Conservation (phyloP, 352 stramenopile species). For the Phytophthora colocasiae region DNA sequence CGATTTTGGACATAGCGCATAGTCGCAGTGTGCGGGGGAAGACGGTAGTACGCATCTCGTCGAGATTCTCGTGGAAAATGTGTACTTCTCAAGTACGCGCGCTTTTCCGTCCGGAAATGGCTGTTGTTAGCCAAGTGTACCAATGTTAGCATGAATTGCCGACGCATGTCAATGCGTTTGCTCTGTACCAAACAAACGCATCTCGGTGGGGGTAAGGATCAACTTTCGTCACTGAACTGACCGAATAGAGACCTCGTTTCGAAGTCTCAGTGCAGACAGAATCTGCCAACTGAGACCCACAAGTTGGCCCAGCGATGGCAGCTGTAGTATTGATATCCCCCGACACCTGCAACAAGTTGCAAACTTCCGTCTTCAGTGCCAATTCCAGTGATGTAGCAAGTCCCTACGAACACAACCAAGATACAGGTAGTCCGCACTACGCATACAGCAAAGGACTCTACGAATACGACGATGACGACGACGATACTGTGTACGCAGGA, state of each 20-base stretch:
- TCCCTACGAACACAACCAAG: not conserved
- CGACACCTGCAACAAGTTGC: constrained; percentile 31
- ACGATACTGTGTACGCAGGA: constrained; percentile 6
- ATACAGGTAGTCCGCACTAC: constrained; percentile 17
- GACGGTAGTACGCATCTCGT: constrained; percentile 10
- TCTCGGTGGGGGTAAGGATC: not conserved
- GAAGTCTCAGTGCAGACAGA: constrained; percentile 20
- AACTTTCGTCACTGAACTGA: constrained; percentile 17
- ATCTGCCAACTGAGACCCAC: constrained; percentile 9
- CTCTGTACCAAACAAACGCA: constrained; percentile 2
- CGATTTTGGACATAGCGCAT: no score
- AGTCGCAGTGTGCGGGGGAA: no score
- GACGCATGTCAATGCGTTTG: not conserved
- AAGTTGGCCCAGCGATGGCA: constrained; percentile 8
- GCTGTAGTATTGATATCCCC: constrained; percentile 28
- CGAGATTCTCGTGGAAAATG: constrained; percentile 9
- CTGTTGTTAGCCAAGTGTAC: not conserved
- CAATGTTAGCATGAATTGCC: constrained; percentile 9
- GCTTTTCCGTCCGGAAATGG: constrained; percentile 3
- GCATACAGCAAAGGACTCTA: constrained; percentile 9
- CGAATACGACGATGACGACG: constrained; percentile 22
- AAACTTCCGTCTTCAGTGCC: constrained; percentile 48
- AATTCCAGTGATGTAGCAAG: constrained; percentile 23
- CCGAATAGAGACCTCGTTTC: not conserved
- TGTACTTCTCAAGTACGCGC: not conserved